Percentiles rank a stretch among this genome's conserved stretches.
phyloP scores from a whole-genome alignment of 371 early-diverging fungal species.

The Saksenaea oblongispora region DNA sequence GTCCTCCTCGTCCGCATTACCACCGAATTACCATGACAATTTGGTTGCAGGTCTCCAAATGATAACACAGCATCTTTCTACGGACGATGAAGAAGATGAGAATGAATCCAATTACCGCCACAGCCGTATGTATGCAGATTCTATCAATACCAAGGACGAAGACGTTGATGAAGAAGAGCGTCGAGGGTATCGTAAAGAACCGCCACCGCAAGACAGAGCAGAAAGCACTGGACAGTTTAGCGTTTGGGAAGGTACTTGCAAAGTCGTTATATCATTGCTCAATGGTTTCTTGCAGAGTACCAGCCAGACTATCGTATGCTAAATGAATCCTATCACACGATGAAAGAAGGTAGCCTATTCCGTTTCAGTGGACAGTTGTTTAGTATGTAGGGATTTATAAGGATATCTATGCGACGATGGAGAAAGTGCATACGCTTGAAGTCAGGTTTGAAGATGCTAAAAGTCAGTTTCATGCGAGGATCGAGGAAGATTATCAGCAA shows the following conservation, averaged over 20 bases:
- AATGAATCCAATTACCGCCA: not conserved
- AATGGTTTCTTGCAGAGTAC: constrained; percentile 17
- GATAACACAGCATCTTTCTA: not conserved
- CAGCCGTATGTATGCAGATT: not conserved
- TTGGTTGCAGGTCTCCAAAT: not conserved
- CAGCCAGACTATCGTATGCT: constrained; percentile 32
- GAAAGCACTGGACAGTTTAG: not conserved
- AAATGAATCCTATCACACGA: constrained; percentile 28
- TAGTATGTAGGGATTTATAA: constrained; percentile 24
- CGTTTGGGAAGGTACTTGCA: constrained; percentile 16
- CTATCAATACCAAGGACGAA: not conserved
- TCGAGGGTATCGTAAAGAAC: constrained; percentile 1
- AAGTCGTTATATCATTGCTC: not conserved
- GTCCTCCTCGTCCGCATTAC: not conserved
- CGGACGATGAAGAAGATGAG: constrained; percentile 1
- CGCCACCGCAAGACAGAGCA: not conserved
- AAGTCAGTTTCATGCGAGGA: constrained; percentile 17
- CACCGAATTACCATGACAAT: not conserved
- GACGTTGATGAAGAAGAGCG: not conserved
- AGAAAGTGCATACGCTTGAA: constrained; percentile 29
- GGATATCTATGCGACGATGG: constrained; percentile 27
- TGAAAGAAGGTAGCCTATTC: constrained; percentile 19
- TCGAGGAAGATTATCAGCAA: constrained; percentile 30
- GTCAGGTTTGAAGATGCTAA: constrained; percentile 24
- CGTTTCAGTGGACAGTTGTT: not conserved